Percentiles rank a stretch among this genome's conserved stretches.
Conservation (phyloP, 2,329 filamentous ascomycete genomes). For the Fusarium acutatum region DNA sequence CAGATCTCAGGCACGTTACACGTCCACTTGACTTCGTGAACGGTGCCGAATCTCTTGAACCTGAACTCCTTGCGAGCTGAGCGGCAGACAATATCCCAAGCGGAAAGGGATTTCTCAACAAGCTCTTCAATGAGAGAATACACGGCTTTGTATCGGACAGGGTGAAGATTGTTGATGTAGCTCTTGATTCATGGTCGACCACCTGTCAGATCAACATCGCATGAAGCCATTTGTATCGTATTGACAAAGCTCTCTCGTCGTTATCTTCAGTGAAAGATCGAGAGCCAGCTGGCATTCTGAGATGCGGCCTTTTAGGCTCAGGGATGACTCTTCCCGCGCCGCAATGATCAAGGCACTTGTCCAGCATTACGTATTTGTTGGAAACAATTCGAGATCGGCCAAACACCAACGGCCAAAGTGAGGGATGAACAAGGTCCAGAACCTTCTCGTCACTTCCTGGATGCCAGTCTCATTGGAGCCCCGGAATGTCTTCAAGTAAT, state of each 20-base stretch:
- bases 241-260: background rate
- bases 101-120: conserved; percentile 52
- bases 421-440: conserved; percentile 22
- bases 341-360: background rate
- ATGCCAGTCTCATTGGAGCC: background rate
- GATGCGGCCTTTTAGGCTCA: background rate
- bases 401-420: conserved; percentile 32
- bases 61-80: background rate
- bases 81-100: conserved; percentile 54
- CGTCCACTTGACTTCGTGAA: conserved; percentile 28
- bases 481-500: background rate
- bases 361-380: conserved; percentile 39
- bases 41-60: background rate
- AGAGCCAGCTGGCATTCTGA: background rate
- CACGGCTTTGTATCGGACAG: conserved; percentile 47
- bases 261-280: background rate
- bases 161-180: conserved; percentile 65
- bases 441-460: background rate
- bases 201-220: background rate
- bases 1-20: conserved; percentile 37
- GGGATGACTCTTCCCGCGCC: background rate
- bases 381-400: conserved; percentile 46
- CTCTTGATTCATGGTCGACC: conserved; percentile 48
- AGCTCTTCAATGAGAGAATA: conserved; percentile 54
- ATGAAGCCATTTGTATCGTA: background rate